A percentile compares a stretch with the other conserved stretches of the same genome.
phyloP scores from a whole-genome alignment of 2,329 filamentous ascomycete species.

The Penicillium sp. region DNA sequence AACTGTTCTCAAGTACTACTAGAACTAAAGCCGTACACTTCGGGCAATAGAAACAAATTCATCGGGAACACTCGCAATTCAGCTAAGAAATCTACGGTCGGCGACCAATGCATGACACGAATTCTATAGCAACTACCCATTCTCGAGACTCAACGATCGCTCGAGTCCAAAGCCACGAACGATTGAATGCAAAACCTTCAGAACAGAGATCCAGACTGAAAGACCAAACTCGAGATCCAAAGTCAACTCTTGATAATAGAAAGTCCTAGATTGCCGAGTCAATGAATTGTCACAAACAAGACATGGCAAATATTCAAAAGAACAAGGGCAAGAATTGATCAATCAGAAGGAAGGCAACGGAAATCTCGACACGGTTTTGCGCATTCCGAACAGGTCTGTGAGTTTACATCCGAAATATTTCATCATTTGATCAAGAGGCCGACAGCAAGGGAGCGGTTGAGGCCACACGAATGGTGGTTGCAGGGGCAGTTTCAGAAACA shows the following conservation, averaged over 20 bases:
- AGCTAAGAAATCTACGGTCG: background rate
- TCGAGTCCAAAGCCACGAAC: too few relatives aligned
- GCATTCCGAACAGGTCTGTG: slow-evolving; percentile 77
- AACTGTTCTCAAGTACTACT: background rate
- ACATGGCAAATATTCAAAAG: slow-evolving; percentile 1
- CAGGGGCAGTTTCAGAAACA: too few relatives aligned
- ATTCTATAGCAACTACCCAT: background rate
- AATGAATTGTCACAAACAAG: slow-evolving; percentile 18
- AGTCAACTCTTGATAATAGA: slow-evolving; percentile 42
- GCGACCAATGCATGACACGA: background rate
- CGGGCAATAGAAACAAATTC: background rate
- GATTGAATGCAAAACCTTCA: background rate
- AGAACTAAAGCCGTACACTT: background rate
- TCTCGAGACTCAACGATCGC: background rate
- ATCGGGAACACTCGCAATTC: background rate
- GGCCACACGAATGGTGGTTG: background rate
- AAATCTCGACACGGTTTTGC: slow-evolving; percentile 96
- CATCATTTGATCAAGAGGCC: slow-evolving; percentile 56
- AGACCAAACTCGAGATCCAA: slow-evolving; percentile 15
- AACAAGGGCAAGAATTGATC: slow-evolving; percentile 25
- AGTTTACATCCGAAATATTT: slow-evolving; percentile 98
- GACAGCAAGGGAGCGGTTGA: slow-evolving; percentile 9
- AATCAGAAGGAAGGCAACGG: slow-evolving; percentile 99
- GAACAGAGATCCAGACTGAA: background rate
- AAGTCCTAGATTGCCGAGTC: slow-evolving; percentile 40